Conservation (phyloP, 345 rosid genomes). For the Eucalyptus pumila region DNA sequence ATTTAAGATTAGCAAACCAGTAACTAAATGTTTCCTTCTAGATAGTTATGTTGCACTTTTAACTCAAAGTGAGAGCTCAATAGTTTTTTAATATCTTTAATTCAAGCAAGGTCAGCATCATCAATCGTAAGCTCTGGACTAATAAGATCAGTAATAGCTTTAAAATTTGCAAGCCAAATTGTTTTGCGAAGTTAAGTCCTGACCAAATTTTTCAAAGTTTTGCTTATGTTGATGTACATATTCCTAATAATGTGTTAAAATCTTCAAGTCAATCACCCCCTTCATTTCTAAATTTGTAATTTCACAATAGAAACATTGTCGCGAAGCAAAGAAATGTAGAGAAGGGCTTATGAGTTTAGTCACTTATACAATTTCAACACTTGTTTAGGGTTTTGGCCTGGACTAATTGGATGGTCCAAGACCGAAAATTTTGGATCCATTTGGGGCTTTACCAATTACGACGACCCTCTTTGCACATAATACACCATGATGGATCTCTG, state of each 20-base stretch:
- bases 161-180: background rate
- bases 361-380: background rate
- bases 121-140: background rate
- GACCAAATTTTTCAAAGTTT: background rate
- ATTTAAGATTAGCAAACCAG: background rate
- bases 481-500: background rate
- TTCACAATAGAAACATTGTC: background rate
- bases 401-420: background rate
- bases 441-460: background rate
- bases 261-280: background rate
- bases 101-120: background rate
- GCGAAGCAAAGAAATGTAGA: background rate
- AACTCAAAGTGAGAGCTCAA: background rate
- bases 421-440: background rate
- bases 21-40: background rate
- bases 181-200: background rate
- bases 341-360: background rate
- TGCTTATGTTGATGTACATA: background rate
- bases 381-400: background rate
- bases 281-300: background rate
- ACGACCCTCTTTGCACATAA: background rate
- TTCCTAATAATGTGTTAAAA: background rate
- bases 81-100: background rate
- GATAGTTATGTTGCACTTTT: background rate
- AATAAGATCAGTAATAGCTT: background rate